A percentile compares a stretch with the other conserved stretches of the same genome.
Conservation (phyloP, 2,329 filamentous ascomycete genomes). For the Chrysosphaeria jannelii region DNA sequence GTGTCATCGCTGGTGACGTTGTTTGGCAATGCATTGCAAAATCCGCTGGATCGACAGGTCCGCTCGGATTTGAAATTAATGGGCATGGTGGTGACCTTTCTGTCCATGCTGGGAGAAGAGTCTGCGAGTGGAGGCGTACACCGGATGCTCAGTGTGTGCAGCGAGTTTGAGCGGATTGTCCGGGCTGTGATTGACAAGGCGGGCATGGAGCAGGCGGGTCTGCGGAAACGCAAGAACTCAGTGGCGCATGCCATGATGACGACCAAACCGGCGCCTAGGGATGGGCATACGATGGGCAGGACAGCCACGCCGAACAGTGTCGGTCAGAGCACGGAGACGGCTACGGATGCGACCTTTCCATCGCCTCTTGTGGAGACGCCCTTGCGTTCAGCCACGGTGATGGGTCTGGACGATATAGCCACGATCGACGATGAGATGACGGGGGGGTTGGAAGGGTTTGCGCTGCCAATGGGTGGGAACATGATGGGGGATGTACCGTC, state of each 20-base stretch:
- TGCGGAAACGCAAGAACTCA: constrained; percentile 58
- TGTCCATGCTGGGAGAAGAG: constrained; percentile 68
- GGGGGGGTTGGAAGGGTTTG: too few relatives aligned
- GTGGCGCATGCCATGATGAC: constrained; percentile 6
- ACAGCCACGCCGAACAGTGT: constrained; percentile 4
- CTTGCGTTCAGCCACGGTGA: too few relatives aligned
- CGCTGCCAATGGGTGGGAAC: too few relatives aligned
- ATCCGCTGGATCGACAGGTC: constrained; percentile 66
- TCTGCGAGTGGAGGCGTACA: constrained; percentile 73
- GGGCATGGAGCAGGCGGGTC: constrained; percentile 56
- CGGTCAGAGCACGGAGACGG: too few relatives aligned
- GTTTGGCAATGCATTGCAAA: constrained; percentile 89
- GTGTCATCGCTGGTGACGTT: constrained; percentile 83
- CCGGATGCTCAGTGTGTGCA: constrained; percentile 76
- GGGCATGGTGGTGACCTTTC: constrained; percentile 74
- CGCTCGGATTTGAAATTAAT: constrained; percentile 74
- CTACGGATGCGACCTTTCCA: too few relatives aligned
- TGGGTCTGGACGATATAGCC: too few relatives aligned
- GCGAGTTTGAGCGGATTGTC: constrained; percentile 90
- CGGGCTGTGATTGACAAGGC: constrained; percentile 72
- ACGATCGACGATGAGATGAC: too few relatives aligned
- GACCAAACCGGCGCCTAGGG: constrained; percentile 5
- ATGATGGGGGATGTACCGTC: too few relatives aligned
- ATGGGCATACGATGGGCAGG: background rate
- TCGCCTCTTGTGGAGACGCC: too few relatives aligned